These are phyloP conservation scores for Ogataea methylovora DNA, from an alignment of 805 yeast genomes.

Conservation along the genomic window DNA sequence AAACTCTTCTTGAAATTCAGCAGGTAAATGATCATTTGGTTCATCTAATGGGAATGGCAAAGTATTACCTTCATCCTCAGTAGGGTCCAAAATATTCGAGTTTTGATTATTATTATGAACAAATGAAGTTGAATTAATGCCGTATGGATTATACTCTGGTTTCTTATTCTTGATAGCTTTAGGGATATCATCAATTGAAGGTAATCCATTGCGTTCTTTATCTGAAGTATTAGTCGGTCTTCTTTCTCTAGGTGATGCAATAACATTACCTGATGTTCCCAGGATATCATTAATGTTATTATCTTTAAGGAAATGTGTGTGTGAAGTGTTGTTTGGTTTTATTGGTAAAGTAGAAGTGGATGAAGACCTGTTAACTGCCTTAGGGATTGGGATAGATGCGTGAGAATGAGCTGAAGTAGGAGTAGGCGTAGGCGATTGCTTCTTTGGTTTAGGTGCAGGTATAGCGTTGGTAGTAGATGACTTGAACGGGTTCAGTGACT, in stretches of 20 bases:
- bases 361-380: too few relatives aligned
- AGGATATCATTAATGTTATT: constrained; percentile 13
- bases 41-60: constrained; percentile 61
- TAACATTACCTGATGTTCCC: constrained; percentile 15
- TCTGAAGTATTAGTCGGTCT: neutral
- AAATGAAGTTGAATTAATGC: constrained; percentile 31
- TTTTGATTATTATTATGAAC: constrained; percentile 11
- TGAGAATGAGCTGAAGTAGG: too few relatives aligned
- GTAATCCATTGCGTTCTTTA: constrained; percentile 14
- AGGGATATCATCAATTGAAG: constrained; percentile 21
- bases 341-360: too few relatives aligned
- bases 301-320: too few relatives aligned
- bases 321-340: too few relatives aligned
- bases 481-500: too few relatives aligned
- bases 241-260: constrained; percentile 15
- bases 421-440: too few relatives aligned
- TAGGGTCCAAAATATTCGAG: constrained; percentile 17
- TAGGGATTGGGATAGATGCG: too few relatives aligned
- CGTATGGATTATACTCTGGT: constrained; percentile 61
- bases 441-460: too few relatives aligned
- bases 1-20: constrained; percentile 42
- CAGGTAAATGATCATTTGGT: constrained; percentile 64
- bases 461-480: too few relatives aligned
- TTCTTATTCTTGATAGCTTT: constrained; percentile 20
- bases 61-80: constrained; percentile 35